Conservation (phyloP, 2,329 filamentous ascomycete genomes). For the Gliomastix tumulicola region DNA sequence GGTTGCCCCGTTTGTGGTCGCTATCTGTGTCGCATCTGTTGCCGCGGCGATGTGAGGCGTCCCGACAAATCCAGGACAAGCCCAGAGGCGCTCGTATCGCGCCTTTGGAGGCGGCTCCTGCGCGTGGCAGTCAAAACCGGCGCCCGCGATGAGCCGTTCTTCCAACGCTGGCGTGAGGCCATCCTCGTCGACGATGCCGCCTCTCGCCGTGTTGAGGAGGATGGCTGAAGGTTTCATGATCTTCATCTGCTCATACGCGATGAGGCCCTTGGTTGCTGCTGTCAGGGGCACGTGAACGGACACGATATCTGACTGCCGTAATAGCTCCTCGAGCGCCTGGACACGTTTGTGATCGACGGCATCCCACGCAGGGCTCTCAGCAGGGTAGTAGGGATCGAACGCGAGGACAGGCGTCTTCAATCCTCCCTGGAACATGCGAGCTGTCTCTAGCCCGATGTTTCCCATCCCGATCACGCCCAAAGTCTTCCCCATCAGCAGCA, state of each 20-base stretch:
- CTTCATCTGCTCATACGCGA: conserved; percentile 15
- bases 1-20: conserved; percentile 17
- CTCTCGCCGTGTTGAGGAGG: conserved; percentile 26
- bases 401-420: conserved; percentile 24
- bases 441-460: conserved; percentile 26
- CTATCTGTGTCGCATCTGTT: conserved; percentile 24
- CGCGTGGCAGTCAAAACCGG: conserved; percentile 25
- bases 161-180: conserved; percentile 18
- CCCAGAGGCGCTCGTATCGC: conserved; percentile 20
- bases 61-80: conserved; percentile 23
- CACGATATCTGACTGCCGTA: conserved; percentile 21
- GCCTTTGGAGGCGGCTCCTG: conserved; percentile 23
- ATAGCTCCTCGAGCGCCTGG: conserved; percentile 17
- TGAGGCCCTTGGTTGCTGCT: conserved; percentile 17
- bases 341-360: conserved; percentile 16
- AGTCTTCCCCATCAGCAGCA: conserved; percentile 23
- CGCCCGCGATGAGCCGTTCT: conserved; percentile 21
- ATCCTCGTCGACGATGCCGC: conserved; percentile 26
- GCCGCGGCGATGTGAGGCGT: conserved; percentile 39
- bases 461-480: conserved; percentile 31
- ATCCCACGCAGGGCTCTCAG: conserved; percentile 12
- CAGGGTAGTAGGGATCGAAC: conserved; percentile 25
- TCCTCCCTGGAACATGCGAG: conserved; percentile 24
- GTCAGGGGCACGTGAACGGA: conserved; percentile 23
- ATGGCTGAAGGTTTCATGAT: conserved; percentile 25